phyloP scores from a whole-genome alignment of 768 basidiomycete genomes.

The Agaricus subrufescens region DNA sequence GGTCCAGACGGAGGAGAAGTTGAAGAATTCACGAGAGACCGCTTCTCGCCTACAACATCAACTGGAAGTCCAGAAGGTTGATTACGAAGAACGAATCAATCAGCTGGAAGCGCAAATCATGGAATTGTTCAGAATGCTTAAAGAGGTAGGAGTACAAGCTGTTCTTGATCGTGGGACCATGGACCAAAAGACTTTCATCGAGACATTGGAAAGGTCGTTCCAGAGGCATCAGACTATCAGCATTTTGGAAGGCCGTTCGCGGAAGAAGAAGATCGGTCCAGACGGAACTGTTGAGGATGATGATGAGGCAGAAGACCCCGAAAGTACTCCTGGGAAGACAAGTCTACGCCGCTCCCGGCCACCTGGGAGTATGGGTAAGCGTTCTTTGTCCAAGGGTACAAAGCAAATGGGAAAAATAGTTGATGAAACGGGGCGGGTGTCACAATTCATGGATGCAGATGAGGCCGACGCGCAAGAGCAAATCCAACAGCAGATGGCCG shows the following conservation, averaged over 20 bases:
- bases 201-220: slow-evolving; percentile 75
- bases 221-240: slow-evolving; percentile 81
- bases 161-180: slow-evolving; percentile 66
- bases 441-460: slow-evolving; percentile 90
- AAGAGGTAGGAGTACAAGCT: slow-evolving; percentile 74
- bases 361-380: slow-evolving; percentile 24
- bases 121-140: slow-evolving; percentile 92
- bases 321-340: slow-evolving; percentile 55
- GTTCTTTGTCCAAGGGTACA: slow-evolving; percentile 22
- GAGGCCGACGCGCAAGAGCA: slow-evolving; percentile 80
- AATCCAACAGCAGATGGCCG: slow-evolving; percentile 79
- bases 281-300: slow-evolving; percentile 15
- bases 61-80: slow-evolving; percentile 68
- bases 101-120: slow-evolving; percentile 91
- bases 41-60: slow-evolving; percentile 72
- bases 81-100: slow-evolving; percentile 81
- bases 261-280: slow-evolving; percentile 23
- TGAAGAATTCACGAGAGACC: slow-evolving; percentile 74
- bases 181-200: slow-evolving; percentile 79
- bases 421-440: slow-evolving; percentile 53
- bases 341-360: slow-evolving; percentile 33
- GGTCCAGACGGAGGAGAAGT: slow-evolving; percentile 67
- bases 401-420: slow-evolving; percentile 25
- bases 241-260: slow-evolving; percentile 67
- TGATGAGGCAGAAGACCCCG: slow-evolving; percentile 44